These are phyloP conservation scores for Gossypium longicalyx DNA, from an alignment of 345 rosid genomes.

Conservation along the genomic window DNA sequence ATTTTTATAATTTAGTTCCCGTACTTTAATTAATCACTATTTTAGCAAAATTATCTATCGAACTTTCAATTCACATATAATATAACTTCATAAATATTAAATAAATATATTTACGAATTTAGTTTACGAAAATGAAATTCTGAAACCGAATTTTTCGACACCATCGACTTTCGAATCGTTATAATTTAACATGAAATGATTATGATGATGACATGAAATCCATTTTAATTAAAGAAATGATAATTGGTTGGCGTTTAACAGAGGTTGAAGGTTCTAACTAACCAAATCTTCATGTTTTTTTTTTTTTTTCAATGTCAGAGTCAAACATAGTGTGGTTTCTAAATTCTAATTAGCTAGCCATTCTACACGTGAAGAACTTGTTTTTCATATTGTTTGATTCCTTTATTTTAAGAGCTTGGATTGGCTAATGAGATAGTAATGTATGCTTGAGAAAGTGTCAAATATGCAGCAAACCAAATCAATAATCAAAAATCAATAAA, in stretches of 20 bases:
- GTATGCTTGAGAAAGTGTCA: constrained; percentile 36
- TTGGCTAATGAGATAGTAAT: constrained; percentile 33
- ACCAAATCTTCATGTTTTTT: not conserved
- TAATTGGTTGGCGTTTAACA: not conserved
- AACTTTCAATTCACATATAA: no score
- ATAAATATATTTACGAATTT: no score
- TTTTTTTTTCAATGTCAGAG: not conserved
- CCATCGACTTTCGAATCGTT: no score
- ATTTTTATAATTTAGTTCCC: no score
- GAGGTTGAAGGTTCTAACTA: not conserved
- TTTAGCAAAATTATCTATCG: no score
- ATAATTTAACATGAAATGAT: not conserved
- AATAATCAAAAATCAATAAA: no score
- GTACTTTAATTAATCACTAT: no score
- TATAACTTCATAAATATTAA: no score
- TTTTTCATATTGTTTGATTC: no score
- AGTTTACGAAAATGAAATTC: no score
- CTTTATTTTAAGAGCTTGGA: constrained; percentile 36
- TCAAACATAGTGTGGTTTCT: not conserved
- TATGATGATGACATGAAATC: not conserved
- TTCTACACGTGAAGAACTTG: no score
- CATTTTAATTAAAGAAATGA: not conserved
- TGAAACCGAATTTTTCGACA: no score
- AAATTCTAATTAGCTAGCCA: not conserved
- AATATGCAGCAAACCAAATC: constrained; percentile 11